A percentile compares a stretch with the other conserved stretches of the same genome.
These are phyloP conservation scores for Metschnikowia borealis DNA, from an alignment of 805 yeast genomes.

Conservation along the genomic window DNA sequence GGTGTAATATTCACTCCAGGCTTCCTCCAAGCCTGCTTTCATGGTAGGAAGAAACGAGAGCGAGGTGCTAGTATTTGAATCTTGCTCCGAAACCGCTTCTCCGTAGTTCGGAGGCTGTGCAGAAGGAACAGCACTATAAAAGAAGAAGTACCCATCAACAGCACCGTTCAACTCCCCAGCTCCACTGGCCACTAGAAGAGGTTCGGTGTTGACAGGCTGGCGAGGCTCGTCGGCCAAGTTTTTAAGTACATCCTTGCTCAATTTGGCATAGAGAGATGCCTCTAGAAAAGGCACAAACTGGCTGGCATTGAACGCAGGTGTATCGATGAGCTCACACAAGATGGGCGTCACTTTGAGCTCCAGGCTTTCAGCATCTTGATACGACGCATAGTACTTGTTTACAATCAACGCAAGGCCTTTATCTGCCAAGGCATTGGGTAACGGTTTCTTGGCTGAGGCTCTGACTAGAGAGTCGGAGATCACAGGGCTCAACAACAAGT, in stretches of 20 bases:
- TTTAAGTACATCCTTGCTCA: conserved; percentile 54
- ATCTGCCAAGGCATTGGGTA: neutral
- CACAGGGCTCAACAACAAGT: conserved; percentile 28
- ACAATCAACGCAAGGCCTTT: neutral
- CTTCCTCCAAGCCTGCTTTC: conserved; percentile 58
- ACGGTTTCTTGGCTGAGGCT: neutral
- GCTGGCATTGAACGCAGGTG: conserved; percentile 65
- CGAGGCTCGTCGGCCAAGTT: conserved; percentile 64
- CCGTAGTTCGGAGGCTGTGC: conserved; percentile 57
- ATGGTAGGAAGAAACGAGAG: conserved; percentile 43
- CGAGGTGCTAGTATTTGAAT: conserved; percentile 17
- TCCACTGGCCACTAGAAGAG: conserved; percentile 72
- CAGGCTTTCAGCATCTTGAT: conserved; percentile 5
- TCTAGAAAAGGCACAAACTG: conserved; percentile 74
- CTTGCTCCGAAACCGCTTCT: conserved; percentile 17
- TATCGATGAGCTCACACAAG: conserved; percentile 65
- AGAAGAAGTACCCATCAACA: conserved; percentile 69
- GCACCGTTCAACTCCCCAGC: conserved; percentile 73
- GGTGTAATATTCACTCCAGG: conserved; percentile 64
- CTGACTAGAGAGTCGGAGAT: conserved; percentile 20
- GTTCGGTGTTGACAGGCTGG: conserved; percentile 58
- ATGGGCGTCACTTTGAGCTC: conserved; percentile 39
- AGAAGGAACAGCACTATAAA: conserved; percentile 67
- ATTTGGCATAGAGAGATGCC: conserved; percentile 58
- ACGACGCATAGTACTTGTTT: conserved; percentile 22